These are phyloP conservation scores for Phyllosticta paracitricarpa DNA, from an alignment of 2,329 filamentous ascomycete genomes.

Conservation along the genomic window DNA sequence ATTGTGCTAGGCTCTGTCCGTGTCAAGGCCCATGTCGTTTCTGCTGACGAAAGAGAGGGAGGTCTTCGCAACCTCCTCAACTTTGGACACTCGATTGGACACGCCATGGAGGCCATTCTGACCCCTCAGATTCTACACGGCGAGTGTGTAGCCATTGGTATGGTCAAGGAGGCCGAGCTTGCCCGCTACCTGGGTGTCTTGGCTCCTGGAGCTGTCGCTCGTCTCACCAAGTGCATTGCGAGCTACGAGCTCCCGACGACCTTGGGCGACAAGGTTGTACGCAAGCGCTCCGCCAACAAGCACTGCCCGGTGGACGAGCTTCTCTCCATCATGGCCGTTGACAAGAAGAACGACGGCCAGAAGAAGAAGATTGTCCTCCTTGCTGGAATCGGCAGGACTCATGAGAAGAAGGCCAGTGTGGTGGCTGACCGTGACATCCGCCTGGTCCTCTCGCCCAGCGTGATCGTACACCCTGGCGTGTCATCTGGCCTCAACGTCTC, in stretches of 20 bases:
- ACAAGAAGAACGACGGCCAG: conserved; percentile 95
- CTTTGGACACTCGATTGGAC: conserved; percentile 95
- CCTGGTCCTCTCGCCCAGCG: conserved; percentile 69
- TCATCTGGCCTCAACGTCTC: conserved; percentile 55
- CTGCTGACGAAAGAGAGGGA: conserved; percentile 86
- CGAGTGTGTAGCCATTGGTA: conserved; percentile 91
- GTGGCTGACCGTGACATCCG: conserved; percentile 81
- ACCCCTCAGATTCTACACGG: conserved; percentile 93
- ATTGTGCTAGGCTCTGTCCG: conserved; percentile 83
- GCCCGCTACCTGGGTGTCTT: conserved; percentile 81
- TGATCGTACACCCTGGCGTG: conserved; percentile 64
- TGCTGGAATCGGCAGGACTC: conserved; percentile 76
- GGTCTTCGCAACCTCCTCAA: conserved; percentile 91
- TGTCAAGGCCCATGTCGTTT: conserved; percentile 91
- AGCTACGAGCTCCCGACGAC: conserved; percentile 86
- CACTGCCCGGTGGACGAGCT: conserved; percentile 77
- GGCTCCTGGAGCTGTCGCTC: conserved; percentile 75
- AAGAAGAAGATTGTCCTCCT: conserved; percentile 95
- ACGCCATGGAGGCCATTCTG: conserved; percentile 90
- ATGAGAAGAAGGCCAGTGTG: conserved; percentile 79
- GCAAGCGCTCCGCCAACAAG: conserved; percentile 75
- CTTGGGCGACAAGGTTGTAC: conserved; percentile 70
- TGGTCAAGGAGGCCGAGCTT: conserved; percentile 95
- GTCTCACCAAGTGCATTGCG: conserved; percentile 86
- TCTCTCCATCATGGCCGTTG: conserved; percentile 88